Evolutionary conservation across 768 basidiomycete species (phyloP).

Genomic region (Amanita exitialis): DNA sequence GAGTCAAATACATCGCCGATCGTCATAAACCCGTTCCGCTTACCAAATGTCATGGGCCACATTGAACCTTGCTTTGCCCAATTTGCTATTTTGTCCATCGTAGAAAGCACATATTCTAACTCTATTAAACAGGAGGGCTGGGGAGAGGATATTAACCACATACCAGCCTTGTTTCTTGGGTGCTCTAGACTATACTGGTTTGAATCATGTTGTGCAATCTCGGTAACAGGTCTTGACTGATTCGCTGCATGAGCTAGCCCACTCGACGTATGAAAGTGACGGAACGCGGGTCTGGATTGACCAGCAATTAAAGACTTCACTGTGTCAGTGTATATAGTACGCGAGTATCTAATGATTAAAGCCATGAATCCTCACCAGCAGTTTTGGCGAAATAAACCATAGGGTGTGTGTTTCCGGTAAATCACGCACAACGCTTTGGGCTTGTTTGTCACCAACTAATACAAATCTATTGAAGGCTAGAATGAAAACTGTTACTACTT

Average conservation of each 20-base stretch:
- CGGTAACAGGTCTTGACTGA: conserved; percentile 44
- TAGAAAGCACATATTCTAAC: conserved; percentile 94
- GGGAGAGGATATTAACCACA: conserved; percentile 11
- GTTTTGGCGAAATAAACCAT: neutral
- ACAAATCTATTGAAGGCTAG: neutral
- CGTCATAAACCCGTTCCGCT: conserved; percentile 6
- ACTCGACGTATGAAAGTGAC: neutral
- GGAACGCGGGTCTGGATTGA: neutral
- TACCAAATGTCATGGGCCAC: conserved; percentile 98
- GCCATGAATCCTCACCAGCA: neutral
- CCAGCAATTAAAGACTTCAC: neutral
- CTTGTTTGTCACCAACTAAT: neutral
- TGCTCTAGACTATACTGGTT: conserved; percentile 82
- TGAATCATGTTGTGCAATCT: conserved; percentile 66
- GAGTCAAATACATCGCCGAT: neutral
- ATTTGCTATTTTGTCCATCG: conserved; percentile 92
- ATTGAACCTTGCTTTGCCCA: conserved; percentile 97
- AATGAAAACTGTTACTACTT: neutral
- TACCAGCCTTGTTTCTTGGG: conserved; percentile 86
- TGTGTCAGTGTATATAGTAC: neutral
- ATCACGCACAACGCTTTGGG: neutral
- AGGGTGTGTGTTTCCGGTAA: neutral
- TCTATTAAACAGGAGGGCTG: conserved; percentile 1
- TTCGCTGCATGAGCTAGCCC: neutral
- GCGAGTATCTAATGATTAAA: neutral